Percentiles rank a stretch among this genome's conserved stretches.
These are phyloP conservation scores for Sclerotiophoma versabilis DNA, from an alignment of 2,329 filamentous ascomycete genomes.

Conservation along the genomic window DNA sequence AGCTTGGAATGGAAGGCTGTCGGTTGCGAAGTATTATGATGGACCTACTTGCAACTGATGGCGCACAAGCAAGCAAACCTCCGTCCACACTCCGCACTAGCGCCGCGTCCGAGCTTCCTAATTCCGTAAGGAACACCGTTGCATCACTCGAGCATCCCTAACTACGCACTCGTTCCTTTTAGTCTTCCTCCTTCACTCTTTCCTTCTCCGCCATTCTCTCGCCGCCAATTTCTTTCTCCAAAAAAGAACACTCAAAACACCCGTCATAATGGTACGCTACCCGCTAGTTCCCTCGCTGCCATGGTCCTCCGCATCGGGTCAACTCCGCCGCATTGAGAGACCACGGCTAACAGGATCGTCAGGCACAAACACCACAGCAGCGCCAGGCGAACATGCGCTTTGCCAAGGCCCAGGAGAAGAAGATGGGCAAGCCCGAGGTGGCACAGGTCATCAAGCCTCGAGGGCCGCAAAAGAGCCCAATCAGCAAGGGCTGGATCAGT, in stretches of 20 bases:
- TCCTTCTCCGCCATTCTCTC: background rate
- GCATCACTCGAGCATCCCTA: constrained; percentile 30
- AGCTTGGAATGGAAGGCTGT: background rate
- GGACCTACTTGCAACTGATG: too few species aligned
- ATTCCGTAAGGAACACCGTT: constrained; percentile 42
- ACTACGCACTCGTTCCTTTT: constrained; percentile 5
- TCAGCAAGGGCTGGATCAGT: constrained; percentile 67
- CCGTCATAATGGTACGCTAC: constrained; percentile 25
- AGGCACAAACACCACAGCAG: constrained; percentile 87
- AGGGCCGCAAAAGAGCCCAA: constrained; percentile 58
- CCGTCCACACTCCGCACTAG: constrained; percentile 22
- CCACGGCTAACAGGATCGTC: background rate
- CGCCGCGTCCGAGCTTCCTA: constrained; percentile 27
- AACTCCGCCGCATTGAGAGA: background rate
- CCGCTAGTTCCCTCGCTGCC: constrained; percentile 1
- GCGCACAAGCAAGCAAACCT: constrained; percentile 26
- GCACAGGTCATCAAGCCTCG: constrained; percentile 60
- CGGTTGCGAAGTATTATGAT: too few species aligned
- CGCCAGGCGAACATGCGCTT: constrained; percentile 82
- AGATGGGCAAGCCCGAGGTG: constrained; percentile 70
- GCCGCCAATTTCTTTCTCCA: background rate
- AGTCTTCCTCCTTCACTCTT: background rate
- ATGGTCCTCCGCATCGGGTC: constrained; percentile 10
- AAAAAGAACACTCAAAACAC: background rate
- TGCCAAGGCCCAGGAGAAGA: constrained; percentile 73